A percentile compares a stretch with the other conserved stretches of the same genome.
phyloP scores from a whole-genome alignment of 2,329 filamentous ascomycete species.

The Volutella citrinella region DNA sequence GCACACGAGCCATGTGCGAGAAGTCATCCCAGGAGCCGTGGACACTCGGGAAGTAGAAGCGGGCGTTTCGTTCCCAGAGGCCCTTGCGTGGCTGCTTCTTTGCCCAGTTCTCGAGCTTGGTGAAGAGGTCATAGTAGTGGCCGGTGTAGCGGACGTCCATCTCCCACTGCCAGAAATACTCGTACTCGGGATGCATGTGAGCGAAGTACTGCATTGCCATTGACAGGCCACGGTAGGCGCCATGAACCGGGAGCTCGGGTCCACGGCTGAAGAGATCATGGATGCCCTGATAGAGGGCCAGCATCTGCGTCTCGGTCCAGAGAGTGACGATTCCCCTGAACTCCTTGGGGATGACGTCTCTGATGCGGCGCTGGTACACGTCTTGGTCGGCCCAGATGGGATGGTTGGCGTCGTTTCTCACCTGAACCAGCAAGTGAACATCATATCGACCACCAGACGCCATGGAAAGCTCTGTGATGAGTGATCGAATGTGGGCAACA shows the following conservation, averaged over 20 bases:
- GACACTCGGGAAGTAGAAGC: conserved; percentile 74
- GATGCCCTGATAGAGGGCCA: conserved; percentile 82
- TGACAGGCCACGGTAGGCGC: conserved; percentile 86
- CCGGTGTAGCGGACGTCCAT: conserved; percentile 90
- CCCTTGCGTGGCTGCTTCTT: conserved; percentile 73
- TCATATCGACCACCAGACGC: conserved; percentile 85
- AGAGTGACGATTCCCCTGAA: conserved; percentile 86
- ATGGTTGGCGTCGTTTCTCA: conserved; percentile 70
- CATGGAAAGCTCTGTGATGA: conserved; percentile 78
- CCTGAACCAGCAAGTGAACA: conserved; percentile 79
- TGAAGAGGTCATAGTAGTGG: conserved; percentile 75
- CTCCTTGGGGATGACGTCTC: conserved; percentile 72
- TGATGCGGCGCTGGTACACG: conserved; percentile 64
- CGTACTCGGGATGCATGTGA: conserved; percentile 82
- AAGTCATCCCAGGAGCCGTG: conserved; percentile 82
- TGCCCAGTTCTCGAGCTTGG: conserved; percentile 67
- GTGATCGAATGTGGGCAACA: conserved; percentile 74
- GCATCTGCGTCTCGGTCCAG: conserved; percentile 94
- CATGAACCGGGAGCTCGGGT: conserved; percentile 75
- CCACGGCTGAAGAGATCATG: conserved; percentile 69
- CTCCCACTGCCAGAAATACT: conserved; percentile 93
- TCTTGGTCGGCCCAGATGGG: conserved; percentile 76
- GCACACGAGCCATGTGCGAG: conserved; percentile 67
- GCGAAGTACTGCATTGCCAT: conserved; percentile 97
- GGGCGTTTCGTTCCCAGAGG: conserved; percentile 74